Evolutionary conservation across 108 stramenopile genomes (phyloP), one percentile per base, ranked within the genome.

Genomic region (Licmophora abbreviata): DNA sequence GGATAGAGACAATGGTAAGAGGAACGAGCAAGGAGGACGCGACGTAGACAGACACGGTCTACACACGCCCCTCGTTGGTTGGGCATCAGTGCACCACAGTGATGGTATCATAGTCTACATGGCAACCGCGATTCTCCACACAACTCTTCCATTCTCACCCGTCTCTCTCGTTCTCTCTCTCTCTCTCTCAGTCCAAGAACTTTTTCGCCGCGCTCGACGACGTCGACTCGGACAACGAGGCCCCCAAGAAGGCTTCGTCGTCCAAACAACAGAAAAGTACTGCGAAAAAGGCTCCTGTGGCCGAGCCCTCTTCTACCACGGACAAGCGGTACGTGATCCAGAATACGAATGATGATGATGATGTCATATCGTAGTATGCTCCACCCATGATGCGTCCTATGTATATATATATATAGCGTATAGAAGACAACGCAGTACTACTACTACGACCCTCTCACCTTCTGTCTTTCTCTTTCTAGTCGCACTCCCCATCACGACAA

Each of bases 131-230:
- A 35, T 11, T 12, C 12, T 35, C 10, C 10, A 35, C 38, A 40
- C 20, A 5, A 15, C 5, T 40, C 18, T 5, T 9, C 9, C 12
- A 35, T 9, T 35, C 12, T 35, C 9, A 40, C 38, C 20, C 38
- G 15, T 40, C 34, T 35, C 12, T 35, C 9, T 35, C 9, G 12
- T 35, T 9, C 12, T 40, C 20, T 40, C 38, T 40, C 38, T 18
- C 38, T 5, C 38, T 40, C 3, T 40, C 2, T 50, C 15, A 77
- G 75, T 71, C 71, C 14, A 46, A 40, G 8, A 92, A 92, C 70
- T 85, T 85, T 63, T 92, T 92, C 54, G 81, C 85, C 21, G 85
- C 85, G 43, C 79, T 92, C 44, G 89, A 87, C 66, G 84, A 85
- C 68, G 85, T 83, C 22, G 89, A 64, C 31, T n/a, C n/a, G n/a